phyloP scores from a whole-genome alignment of 306 rosid species.

The Ziziphus jujuba region DNA sequence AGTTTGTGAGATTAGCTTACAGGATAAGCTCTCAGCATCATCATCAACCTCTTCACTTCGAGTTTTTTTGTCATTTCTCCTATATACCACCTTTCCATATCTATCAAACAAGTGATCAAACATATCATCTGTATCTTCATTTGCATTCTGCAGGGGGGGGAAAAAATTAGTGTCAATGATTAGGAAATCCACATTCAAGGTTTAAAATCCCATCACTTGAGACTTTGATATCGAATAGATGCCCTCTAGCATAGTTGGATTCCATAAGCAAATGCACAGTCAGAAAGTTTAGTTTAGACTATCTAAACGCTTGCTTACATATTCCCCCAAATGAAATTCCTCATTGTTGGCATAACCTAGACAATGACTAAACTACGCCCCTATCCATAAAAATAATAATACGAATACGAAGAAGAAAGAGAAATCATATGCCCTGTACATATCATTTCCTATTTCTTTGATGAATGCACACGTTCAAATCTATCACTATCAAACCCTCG shows the following conservation, averaged over 20 bases:
- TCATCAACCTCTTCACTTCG: slow-evolving; percentile 76
- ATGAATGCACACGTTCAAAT: too few species aligned
- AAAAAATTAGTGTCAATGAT: slow-evolving; percentile 15
- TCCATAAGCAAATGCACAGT: not conserved
- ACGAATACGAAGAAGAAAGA: too few species aligned
- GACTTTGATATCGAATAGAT: not conserved
- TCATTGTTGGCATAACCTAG: too few species aligned
- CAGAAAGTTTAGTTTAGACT: too few species aligned
- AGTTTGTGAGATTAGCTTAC: slow-evolving; percentile 46
- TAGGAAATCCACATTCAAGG: slow-evolving; percentile 3
- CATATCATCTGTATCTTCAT: slow-evolving; percentile 77
- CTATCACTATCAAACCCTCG: too few species aligned
- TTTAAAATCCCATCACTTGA: slow-evolving; percentile 6
- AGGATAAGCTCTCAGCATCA: slow-evolving; percentile 91
- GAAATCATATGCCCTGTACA: too few species aligned
- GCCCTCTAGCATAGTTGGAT: not conserved
- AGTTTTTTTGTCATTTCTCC: slow-evolving; percentile 59
- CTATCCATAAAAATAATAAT: too few species aligned
- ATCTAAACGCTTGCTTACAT: too few species aligned
- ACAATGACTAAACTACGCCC: too few species aligned
- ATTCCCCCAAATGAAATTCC: too few species aligned
- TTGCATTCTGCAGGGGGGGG: slow-evolving; percentile 53
- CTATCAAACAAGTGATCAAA: slow-evolving; percentile 78
- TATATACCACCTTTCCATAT: slow-evolving; percentile 82
- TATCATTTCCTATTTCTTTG: too few species aligned